These are phyloP conservation scores for Prinsepia uniflora DNA, from an alignment of 306 rosid species.

Conservation along the genomic window DNA sequence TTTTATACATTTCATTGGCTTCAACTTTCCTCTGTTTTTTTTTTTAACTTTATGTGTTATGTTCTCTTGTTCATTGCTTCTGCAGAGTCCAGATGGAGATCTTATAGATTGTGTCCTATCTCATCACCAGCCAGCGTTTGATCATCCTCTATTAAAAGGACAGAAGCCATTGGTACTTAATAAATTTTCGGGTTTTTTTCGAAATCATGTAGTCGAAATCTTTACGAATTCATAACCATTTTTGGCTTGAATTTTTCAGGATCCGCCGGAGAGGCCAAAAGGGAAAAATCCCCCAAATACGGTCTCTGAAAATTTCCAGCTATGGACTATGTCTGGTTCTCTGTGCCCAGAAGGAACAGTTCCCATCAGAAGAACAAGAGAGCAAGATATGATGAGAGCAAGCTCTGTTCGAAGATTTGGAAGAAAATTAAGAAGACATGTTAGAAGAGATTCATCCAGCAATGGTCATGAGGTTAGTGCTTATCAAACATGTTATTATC, in stretches of 20 bases:
- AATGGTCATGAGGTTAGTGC: constrained; percentile 87
- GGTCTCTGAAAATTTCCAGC: constrained; percentile 49
- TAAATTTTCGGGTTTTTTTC: neutral
- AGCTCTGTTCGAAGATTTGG: constrained; percentile 72
- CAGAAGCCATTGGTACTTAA: constrained; percentile 64
- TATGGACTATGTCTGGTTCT: constrained; percentile 68
- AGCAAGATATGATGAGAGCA: constrained; percentile 73
- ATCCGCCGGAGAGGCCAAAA: constrained; percentile 79
- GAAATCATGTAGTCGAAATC: neutral
- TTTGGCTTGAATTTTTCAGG: constrained; percentile 44
- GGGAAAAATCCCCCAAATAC: constrained; percentile 27
- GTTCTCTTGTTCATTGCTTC: neutral
- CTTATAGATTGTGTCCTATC: constrained; percentile 75
- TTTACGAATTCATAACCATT: too few relatives aligned
- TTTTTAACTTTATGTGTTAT: neutral
- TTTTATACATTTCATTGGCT: too few relatives aligned
- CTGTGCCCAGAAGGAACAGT: constrained; percentile 88
- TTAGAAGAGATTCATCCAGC: constrained; percentile 78
- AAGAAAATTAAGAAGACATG: constrained; percentile 56
- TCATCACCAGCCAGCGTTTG: constrained; percentile 91
- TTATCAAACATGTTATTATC: neutral
- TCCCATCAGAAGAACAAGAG: constrained; percentile 84
- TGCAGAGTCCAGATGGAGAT: constrained; percentile 91
- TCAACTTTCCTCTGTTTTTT: neutral
- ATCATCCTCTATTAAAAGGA: constrained; percentile 72